These are phyloP conservation scores for Mentha longifolia DNA, from an alignment of 257 asterid genomes.

Conservation along the genomic window DNA sequence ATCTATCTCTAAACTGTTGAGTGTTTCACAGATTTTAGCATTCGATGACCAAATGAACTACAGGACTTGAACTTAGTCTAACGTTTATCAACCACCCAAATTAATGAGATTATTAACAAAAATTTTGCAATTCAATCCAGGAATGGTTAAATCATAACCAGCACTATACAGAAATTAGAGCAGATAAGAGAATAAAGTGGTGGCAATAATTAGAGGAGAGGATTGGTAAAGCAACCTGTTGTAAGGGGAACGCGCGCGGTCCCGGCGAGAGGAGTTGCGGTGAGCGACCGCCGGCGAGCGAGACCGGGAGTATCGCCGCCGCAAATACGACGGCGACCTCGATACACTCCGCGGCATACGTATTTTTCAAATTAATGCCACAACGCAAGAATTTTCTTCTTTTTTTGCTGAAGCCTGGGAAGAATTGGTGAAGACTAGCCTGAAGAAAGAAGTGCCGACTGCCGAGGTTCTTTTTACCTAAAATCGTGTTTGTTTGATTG, in stretches of 20 bases:
- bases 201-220: slow-evolving; percentile 12
- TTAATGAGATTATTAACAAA: background rate
- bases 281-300: slow-evolving; percentile 69
- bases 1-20: slow-evolving; percentile 13
- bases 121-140: slow-evolving; percentile 6
- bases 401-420: background rate
- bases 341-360: slow-evolving; percentile 67
- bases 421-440: slow-evolving; percentile 7
- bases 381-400: background rate
- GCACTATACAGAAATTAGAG: background rate
- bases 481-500: background rate
- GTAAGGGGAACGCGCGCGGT: slow-evolving; percentile 68
- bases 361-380: slow-evolving; percentile 6
- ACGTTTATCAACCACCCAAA: background rate
- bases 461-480: background rate
- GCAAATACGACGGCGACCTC: slow-evolving; percentile 74
- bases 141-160: slow-evolving; percentile 3
- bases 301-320: slow-evolving; percentile 73
- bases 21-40: background rate
- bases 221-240: slow-evolving; percentile 50
- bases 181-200: background rate
- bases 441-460: too few species aligned
- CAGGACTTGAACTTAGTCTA: background rate
- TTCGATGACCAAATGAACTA: background rate
- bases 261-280: slow-evolving; percentile 59